Evolutionary conservation across 2,329 filamentous ascomycete species (phyloP), one percentile per base, ranked within the genome.

Genomic region (Pleoardoris graminearum): DNA sequence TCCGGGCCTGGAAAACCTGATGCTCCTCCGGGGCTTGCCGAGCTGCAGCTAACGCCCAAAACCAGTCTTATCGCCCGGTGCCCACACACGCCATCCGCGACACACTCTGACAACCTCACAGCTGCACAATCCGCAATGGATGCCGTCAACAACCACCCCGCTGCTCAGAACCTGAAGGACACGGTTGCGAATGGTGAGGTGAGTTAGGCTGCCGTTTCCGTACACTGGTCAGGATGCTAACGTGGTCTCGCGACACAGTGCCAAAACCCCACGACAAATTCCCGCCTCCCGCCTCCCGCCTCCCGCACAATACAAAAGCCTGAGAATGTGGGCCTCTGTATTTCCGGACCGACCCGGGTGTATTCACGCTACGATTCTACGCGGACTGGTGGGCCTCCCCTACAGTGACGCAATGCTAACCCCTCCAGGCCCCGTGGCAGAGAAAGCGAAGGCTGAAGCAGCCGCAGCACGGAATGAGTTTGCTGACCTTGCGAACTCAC

Each of bases 381-480:
- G 17, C 17, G 22, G 33, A 4, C n/a, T 14, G 16, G 22, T 21
- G 32, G 10, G 2, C 11, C 16, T 21, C n/a, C 19, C 10, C 23
- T 22, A 38, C 16, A 33, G 21, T 16, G 17, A 58, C 53, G 32
- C 32, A 55, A 54, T 41, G 61, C 69, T 74, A 58, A 74, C 53
- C 45, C 41, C 44, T 42, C 37, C 56, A 76, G 81, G 82, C 50
- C 82, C 84, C 39, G 75, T 85, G 54, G 82, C 79, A 52, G 77
- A 84, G 61, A 81, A 78, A 59, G 78, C 82, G 66, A 83, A 81
- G 69, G 76, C 78, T 54, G 79, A 86, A 72, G 76, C 77, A 52
- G 76, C 77, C 59, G 81, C 81, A 68, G 84, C 84, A 41, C 74
- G 76, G 62, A 75, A 77, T 58, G 83, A 86, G 71, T 81, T 85